These are phyloP conservation scores for Irpex rosettiformis DNA, from an alignment of 1,284 basidiomycete species.

Conservation along the genomic window DNA sequence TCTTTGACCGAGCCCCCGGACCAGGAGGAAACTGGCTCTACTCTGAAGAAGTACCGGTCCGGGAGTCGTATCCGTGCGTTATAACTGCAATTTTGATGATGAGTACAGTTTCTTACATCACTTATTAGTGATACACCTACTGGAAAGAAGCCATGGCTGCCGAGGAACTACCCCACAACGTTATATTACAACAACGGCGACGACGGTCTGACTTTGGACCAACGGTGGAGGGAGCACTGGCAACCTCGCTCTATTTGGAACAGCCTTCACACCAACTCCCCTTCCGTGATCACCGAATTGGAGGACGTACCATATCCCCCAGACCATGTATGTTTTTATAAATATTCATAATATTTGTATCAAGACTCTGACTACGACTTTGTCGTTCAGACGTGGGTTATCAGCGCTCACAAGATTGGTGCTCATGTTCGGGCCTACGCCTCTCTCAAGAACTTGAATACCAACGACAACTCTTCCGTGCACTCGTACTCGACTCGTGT, in stretches of 20 bases:
- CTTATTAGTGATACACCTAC: not conserved
- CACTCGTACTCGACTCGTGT: conserved; percentile 26
- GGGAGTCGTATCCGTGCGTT: conserved; percentile 6
- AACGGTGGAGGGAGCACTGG: conserved; percentile 9
- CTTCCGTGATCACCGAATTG: conserved; percentile 7
- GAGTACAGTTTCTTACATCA: not conserved
- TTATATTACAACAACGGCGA: conserved; percentile 3
- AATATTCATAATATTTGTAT: not conserved
- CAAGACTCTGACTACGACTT: not conserved
- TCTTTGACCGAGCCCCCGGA: conserved; percentile 6
- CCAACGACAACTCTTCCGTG: conserved; percentile 21
- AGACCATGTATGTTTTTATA: not conserved
- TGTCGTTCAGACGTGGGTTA: not conserved
- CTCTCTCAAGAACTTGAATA: conserved; percentile 21
- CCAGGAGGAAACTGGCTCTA: conserved; percentile 7
- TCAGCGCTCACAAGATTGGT: conserved; percentile 4
- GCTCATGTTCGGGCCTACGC: conserved; percentile 21
- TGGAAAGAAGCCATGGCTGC: conserved; percentile 1
- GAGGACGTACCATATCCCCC: conserved; percentile 3
- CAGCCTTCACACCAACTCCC: conserved; percentile 8
- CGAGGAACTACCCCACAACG: not conserved
- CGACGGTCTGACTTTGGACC: conserved; percentile 2
- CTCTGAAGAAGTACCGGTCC: conserved; percentile 4
- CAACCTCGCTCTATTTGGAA: conserved; percentile 5
- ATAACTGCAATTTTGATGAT: no score